Conservation (phyloP, 306 rosid genomes). For the Dryas drummondii region DNA sequence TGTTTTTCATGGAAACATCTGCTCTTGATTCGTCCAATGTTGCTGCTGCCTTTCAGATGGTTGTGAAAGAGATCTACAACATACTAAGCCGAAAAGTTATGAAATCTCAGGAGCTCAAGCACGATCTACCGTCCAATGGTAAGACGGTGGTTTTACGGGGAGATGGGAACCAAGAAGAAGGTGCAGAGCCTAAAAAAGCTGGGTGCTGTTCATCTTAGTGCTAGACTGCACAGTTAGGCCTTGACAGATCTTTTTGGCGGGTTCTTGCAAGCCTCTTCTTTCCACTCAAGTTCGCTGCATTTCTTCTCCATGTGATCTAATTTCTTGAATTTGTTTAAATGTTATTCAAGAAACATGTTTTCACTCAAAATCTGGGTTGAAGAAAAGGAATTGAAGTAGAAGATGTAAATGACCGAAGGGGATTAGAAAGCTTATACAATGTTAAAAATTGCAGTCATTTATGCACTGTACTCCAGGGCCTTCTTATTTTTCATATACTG, state of each 20-base stretch:
- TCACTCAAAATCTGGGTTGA: conserved; percentile 24
- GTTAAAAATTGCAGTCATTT: conserved; percentile 19
- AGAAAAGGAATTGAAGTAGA: conserved; percentile 33
- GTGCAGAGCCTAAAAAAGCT: conserved; percentile 43
- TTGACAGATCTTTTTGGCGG: conserved; percentile 28
- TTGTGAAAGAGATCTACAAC: conserved; percentile 88
- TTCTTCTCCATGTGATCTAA: conserved; percentile 23
- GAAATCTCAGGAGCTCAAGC: conserved; percentile 78
- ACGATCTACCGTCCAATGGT: conserved; percentile 29
- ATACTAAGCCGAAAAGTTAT: conserved; percentile 93
- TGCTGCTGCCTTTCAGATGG: conserved; percentile 80
- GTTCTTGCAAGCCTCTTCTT: conserved; percentile 21
- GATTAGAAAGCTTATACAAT: conserved; percentile 26
- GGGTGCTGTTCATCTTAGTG: conserved; percentile 79
- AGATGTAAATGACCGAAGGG: conserved; percentile 44
- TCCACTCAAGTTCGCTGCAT: conserved; percentile 22
- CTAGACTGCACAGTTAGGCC: conserved; percentile 2
- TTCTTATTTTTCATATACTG: not conserved
- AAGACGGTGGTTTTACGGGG: conserved; percentile 74
- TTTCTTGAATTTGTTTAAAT: conserved; percentile 31
- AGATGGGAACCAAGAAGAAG: conserved; percentile 47
- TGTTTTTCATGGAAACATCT: conserved; percentile 96
- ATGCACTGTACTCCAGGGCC: not conserved
- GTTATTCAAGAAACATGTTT: conserved; percentile 27
- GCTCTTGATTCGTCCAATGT: conserved; percentile 97